Evolutionary conservation across 768 basidiomycete species (phyloP).

Genomic region (Amanita polypyramis): DNA sequence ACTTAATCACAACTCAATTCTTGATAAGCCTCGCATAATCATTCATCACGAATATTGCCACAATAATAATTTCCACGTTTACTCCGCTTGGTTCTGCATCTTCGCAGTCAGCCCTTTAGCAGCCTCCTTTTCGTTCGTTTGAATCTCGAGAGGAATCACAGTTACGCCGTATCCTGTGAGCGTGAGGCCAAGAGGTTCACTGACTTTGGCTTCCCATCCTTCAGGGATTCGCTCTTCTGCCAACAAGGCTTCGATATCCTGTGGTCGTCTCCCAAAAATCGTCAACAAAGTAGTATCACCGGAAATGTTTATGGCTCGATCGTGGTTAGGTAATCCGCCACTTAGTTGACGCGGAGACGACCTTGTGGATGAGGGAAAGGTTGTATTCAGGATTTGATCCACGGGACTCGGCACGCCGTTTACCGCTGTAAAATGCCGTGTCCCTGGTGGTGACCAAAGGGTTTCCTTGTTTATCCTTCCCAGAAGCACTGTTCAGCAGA

Average conservation of each 20-base stretch:
- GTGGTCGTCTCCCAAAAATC: slow-evolving; percentile 54
- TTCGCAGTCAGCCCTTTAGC: background rate
- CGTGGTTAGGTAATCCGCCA: background rate
- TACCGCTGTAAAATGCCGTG: slow-evolving; percentile 26
- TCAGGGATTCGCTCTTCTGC: slow-evolving; percentile 61
- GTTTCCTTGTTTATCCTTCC: slow-evolving; percentile 23
- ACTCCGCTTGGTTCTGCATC: background rate
- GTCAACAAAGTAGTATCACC: slow-evolving; percentile 56
- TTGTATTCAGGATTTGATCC: slow-evolving; percentile 30
- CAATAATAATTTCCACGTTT: no score
- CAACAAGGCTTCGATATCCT: slow-evolving; percentile 45
- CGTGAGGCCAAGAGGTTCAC: slow-evolving; percentile 47
- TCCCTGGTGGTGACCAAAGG: slow-evolving; percentile 28
- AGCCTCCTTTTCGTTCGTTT: slow-evolving; percentile 23
- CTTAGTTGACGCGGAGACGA: slow-evolving; percentile 35
- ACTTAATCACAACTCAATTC: no score
- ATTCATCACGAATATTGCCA: no score
- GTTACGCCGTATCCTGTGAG: slow-evolving; percentile 42
- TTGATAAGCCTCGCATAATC: no score
- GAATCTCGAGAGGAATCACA: slow-evolving; percentile 29
- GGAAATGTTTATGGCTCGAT: background rate
- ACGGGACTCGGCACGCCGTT: slow-evolving; percentile 32
- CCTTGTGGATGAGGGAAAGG: slow-evolving; percentile 23
- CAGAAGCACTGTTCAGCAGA: slow-evolving; percentile 30
- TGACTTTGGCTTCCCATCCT: slow-evolving; percentile 56